phyloP scores from a whole-genome alignment of 768 basidiomycete genomes.

The Hydnomerulius pinastri region DNA sequence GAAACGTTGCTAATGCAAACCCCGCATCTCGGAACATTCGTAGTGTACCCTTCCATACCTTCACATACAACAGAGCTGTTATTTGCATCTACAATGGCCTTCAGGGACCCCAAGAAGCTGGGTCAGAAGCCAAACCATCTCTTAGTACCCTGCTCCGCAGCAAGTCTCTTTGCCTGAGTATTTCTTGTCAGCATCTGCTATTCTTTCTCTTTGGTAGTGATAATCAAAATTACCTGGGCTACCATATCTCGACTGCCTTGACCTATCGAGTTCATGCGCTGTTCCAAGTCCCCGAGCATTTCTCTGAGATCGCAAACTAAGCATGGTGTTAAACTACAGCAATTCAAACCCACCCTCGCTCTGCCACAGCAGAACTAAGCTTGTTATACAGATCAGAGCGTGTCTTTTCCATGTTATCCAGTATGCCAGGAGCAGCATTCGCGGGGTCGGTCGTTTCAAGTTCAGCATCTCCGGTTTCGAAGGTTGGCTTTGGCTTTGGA shows the following conservation, averaged over 20 bases:
- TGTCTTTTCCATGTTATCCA: slow-evolving; percentile 36
- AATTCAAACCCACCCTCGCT: slow-evolving; percentile 55
- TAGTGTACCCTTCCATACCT: neutral
- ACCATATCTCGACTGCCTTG: slow-evolving; percentile 68
- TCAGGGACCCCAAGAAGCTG: neutral
- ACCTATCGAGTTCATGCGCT: slow-evolving; percentile 64
- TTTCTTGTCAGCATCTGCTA: neutral
- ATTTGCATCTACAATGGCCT: neutral
- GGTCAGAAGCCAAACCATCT: slow-evolving; percentile 62
- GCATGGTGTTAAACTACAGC: neutral
- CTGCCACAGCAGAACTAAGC: slow-evolving; percentile 54
- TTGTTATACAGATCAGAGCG: slow-evolving; percentile 47
- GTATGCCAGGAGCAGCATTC: slow-evolving; percentile 16
- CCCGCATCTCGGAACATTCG: neutral
- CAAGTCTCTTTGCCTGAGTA: slow-evolving; percentile 60
- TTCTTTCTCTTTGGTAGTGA: neutral
- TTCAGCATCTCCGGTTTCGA: neutral
- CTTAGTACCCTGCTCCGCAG: slow-evolving; percentile 63
- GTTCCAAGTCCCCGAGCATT: slow-evolving; percentile 59
- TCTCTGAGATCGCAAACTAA: slow-evolving; percentile 42
- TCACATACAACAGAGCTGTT: neutral
- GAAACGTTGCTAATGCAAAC: neutral
- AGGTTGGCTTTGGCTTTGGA: slow-evolving; percentile 32
- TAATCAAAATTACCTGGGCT: slow-evolving; percentile 45
- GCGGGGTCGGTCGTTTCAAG: neutral